These are phyloP conservation scores for Paramecium caudatum DNA, from an alignment of 73 alveolate species.

Conservation along the genomic window DNA sequence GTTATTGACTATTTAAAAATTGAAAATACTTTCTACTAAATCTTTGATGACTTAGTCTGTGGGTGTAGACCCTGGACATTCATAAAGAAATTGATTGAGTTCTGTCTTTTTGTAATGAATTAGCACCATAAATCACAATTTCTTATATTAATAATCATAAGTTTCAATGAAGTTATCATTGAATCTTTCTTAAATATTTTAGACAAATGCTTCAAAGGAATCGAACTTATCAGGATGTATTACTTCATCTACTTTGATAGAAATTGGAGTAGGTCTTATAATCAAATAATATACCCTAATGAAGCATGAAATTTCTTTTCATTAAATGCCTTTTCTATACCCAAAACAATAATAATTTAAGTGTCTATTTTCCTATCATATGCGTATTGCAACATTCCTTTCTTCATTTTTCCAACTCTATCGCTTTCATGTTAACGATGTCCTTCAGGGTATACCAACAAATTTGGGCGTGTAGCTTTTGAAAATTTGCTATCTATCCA, in stretches of 20 bases:
- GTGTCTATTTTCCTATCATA: constrained; percentile 52
- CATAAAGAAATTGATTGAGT: constrained; percentile 89
- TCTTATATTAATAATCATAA: constrained; percentile 12
- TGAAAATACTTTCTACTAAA: constrained; percentile 81
- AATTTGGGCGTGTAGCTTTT: constrained; percentile 3
- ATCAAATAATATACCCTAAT: constrained; percentile 14
- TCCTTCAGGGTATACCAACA: constrained; percentile 69
- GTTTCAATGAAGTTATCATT: constrained; percentile 1
- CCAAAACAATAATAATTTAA: constrained; percentile 27
- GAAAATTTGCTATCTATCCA: constrained; percentile 60
- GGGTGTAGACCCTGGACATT: constrained; percentile 80
- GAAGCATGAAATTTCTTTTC: constrained; percentile 44
- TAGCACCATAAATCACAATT: constrained; percentile 85
- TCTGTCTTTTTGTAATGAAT: constrained; percentile 93
- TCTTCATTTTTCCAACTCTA: constrained; percentile 40
- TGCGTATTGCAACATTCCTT: constrained; percentile 41
- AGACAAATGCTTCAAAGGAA: background rate
- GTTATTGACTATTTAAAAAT: constrained; percentile 77
- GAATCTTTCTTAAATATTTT: background rate
- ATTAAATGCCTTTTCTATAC: constrained; percentile 55
- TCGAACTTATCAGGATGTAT: background rate
- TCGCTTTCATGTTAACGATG: constrained; percentile 32
- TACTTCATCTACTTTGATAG: constrained; percentile 13
- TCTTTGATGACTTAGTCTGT: constrained; percentile 83
- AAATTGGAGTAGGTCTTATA: background rate